Conservation (phyloP, 1,284 basidiomycete species). For the Ustilago lituana region DNA sequence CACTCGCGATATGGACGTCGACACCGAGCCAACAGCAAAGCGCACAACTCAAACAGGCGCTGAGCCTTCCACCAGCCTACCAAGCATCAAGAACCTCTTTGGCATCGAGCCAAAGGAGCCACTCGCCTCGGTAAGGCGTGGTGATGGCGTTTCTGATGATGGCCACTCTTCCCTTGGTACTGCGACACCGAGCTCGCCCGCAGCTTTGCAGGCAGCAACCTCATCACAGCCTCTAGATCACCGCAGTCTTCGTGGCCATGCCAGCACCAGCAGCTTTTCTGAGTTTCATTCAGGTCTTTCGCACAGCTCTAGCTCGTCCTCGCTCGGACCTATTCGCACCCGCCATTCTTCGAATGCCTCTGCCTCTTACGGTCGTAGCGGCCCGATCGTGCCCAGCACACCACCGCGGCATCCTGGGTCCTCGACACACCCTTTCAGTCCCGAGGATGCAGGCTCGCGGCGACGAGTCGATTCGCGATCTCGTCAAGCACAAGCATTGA, state of each 20-base stretch:
- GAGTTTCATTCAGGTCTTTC: conserved; percentile 39
- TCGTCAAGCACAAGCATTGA: conserved; percentile 44
- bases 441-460: conserved; percentile 28
- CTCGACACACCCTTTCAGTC: conserved; percentile 34
- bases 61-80: conserved; percentile 35
- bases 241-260: conserved; percentile 32
- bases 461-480: conserved; percentile 44
- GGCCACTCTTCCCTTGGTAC: conserved; percentile 23
- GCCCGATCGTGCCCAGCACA: conserved; percentile 32
- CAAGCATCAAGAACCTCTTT: conserved; percentile 49
- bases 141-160: conserved; percentile 27
- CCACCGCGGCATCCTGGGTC: conserved; percentile 33
- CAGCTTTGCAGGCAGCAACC: conserved; percentile 8
- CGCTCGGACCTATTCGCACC: conserved; percentile 44
- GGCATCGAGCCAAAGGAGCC: conserved; percentile 42
- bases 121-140: conserved; percentile 30
- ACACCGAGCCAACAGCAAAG: conserved; percentile 23
- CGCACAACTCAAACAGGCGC: conserved; percentile 5
- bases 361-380: conserved; percentile 31
- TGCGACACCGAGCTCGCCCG: conserved; percentile 31
- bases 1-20: conserved; percentile 37
- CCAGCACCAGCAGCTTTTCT: conserved; percentile 48
- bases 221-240: conserved; percentile 24
- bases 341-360: conserved; percentile 36
- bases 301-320: conserved; percentile 38